phyloP scores from a whole-genome alignment of 2,329 filamentous ascomycete species.

The Cercospora zeae-maydis region DNA sequence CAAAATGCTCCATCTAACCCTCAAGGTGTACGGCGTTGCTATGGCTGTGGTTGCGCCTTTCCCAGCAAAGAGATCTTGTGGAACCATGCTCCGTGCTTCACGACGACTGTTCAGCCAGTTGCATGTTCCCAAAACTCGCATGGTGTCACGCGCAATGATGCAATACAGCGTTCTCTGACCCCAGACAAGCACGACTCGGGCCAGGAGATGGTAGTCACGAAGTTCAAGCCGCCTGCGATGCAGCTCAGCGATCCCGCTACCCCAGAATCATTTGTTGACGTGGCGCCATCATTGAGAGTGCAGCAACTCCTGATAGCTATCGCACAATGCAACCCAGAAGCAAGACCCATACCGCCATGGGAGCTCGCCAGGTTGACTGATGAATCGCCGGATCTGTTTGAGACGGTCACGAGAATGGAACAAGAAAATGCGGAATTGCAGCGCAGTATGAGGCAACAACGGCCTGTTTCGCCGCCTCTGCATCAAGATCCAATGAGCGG shows the following conservation, averaged over 20 bases:
- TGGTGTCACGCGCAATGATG: not conserved
- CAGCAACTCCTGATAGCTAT: not conserved
- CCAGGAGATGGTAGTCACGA: not conserved
- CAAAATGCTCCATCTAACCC: not conserved
- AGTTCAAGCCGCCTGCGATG: not conserved
- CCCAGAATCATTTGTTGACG: not conserved
- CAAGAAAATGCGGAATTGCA: not conserved
- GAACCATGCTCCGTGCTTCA: constrained; percentile 6
- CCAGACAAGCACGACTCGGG: constrained; percentile 1
- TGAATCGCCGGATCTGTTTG: not conserved
- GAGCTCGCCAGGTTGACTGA: not conserved
- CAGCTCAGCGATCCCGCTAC: not conserved
- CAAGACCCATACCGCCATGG: constrained; percentile 4
- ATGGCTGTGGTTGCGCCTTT: constrained; percentile 1
- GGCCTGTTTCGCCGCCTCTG: not conserved
- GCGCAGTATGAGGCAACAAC: not conserved
- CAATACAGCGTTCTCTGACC: not conserved
- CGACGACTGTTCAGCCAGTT: not conserved
- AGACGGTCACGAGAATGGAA: not conserved
- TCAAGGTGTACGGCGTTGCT: not conserved
- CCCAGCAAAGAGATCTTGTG: not conserved
- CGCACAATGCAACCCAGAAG: not conserved
- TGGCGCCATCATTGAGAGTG: not conserved
- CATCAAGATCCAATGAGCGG: not conserved
- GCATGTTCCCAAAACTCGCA: not conserved